Conservation (phyloP, 106 monocot genomes). For the Chionographis japonica region DNA sequence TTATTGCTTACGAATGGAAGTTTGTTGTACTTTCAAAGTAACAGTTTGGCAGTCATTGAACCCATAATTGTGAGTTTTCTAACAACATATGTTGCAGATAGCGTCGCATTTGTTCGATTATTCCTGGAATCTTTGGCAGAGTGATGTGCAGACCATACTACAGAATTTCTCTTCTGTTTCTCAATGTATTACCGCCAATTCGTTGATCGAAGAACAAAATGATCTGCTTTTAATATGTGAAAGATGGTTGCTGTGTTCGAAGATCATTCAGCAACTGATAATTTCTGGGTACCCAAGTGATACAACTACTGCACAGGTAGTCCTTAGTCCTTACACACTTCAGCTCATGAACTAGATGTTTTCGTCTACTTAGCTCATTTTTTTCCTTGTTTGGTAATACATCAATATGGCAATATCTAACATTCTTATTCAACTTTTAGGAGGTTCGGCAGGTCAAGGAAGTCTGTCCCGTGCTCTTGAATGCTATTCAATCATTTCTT, state of each 20-base stretch:
- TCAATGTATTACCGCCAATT: conserved; percentile 29
- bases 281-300: conserved; percentile 85
- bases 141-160: conserved; percentile 69
- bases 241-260: conserved; percentile 85
- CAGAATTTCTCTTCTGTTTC: conserved; percentile 53
- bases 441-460: conserved; percentile 70
- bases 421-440: conserved; percentile 22
- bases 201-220: conserved; percentile 37
- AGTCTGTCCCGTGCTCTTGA: conserved; percentile 82
- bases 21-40: too few relatives aligned
- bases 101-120: conserved; percentile 76
- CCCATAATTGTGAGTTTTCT: too few relatives aligned
- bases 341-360: background rate
- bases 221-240: conserved; percentile 77
- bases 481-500: conserved; percentile 75
- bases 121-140: conserved; percentile 93
- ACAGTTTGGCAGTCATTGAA: too few relatives aligned
- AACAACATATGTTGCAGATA: conserved; percentile 42
- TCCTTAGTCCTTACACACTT: conserved; percentile 14
- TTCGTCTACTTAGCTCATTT: background rate
- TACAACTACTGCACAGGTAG: conserved; percentile 69
- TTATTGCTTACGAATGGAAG: too few relatives aligned
- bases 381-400: background rate
- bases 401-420: conserved; percentile 2
- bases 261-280: conserved; percentile 73